Evolutionary conservation across 176 grass and related monocot species (phyloP).

Genomic region (Puccinellia tenuiflora): DNA sequence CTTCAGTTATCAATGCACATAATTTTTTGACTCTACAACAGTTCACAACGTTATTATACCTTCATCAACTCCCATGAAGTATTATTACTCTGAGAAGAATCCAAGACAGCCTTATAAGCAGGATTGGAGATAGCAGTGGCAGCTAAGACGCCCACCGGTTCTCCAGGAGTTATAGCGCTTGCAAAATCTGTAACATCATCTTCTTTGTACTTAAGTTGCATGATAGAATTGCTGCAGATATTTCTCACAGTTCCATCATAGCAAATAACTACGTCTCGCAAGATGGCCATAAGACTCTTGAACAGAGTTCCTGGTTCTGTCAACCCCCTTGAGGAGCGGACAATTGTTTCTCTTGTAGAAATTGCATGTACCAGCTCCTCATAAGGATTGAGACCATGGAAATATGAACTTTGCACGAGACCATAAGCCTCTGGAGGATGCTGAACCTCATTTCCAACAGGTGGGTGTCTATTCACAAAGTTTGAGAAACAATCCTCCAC

Average conservation of each 20-base stretch:
- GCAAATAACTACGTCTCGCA: slow-evolving; percentile 84
- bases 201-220: slow-evolving; percentile 66
- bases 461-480: slow-evolving; percentile 60
- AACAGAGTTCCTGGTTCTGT: slow-evolving; percentile 88
- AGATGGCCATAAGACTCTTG: slow-evolving; percentile 88
- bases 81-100: slow-evolving; percentile 93
- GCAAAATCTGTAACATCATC: slow-evolving; percentile 28
- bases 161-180: slow-evolving; percentile 58
- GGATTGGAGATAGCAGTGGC: slow-evolving; percentile 90
- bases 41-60: slow-evolving; percentile 41
- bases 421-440: slow-evolving; percentile 76
- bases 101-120: slow-evolving; percentile 85
- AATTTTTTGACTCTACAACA: slow-evolving; percentile 9
- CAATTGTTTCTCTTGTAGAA: slow-evolving; percentile 73
- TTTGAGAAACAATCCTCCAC: slow-evolving; percentile 79
- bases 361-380: slow-evolving; percentile 88
- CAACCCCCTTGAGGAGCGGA: slow-evolving; percentile 88
- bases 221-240: slow-evolving; percentile 74
- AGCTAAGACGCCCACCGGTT: slow-evolving; percentile 95
- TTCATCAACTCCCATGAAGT: slow-evolving; percentile 97
- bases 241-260: slow-evolving; percentile 94
- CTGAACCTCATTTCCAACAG: slow-evolving; percentile 23
- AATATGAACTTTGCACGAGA: slow-evolving; percentile 67
- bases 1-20: slow-evolving; percentile 16
- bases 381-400: slow-evolving; percentile 82